Percentiles rank a stretch among this genome's conserved stretches.
These are phyloP conservation scores for Barnettozyma californica DNA, from an alignment of 805 yeast species.

Conservation along the genomic window DNA sequence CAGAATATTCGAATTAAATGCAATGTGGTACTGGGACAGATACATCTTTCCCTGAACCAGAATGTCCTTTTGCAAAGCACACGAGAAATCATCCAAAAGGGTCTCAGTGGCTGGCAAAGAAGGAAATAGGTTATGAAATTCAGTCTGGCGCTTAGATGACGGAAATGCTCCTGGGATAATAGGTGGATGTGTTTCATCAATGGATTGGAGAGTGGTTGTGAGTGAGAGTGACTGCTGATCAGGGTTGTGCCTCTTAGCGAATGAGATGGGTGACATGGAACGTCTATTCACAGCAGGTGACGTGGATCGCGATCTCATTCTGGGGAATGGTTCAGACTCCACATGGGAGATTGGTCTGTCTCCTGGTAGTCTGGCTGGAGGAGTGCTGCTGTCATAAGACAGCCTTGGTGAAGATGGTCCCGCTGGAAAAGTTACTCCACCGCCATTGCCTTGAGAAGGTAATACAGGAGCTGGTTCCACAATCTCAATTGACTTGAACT, in stretches of 20 bases:
- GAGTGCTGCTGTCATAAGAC: neutral
- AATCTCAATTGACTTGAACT: neutral
- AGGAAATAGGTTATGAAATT: slow-evolving; percentile 72
- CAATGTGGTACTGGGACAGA: slow-evolving; percentile 67
- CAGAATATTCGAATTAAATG: slow-evolving; percentile 81
- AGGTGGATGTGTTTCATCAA: neutral
- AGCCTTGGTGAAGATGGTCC: neutral
- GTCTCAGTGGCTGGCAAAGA: slow-evolving; percentile 64
- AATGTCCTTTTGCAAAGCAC: slow-evolving; percentile 86
- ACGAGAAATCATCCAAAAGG: slow-evolving; percentile 78
- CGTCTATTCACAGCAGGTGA: neutral
- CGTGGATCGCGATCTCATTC: neutral
- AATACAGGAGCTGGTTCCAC: neutral
- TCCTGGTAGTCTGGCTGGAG: neutral
- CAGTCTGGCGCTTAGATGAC: slow-evolving; percentile 51
- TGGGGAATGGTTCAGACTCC: neutral
- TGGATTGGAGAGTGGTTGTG: neutral
- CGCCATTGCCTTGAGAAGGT: neutral
- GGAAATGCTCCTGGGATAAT: neutral
- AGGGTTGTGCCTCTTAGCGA: neutral
- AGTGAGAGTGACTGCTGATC: neutral
- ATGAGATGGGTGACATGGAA: neutral
- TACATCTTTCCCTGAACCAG: slow-evolving; percentile 83
- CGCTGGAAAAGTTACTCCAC: neutral
- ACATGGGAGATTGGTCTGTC: neutral